Base-by-base conservation (phyloP, 495 filamentous ascomycete species). In the Neurospora sp. region DNA sequence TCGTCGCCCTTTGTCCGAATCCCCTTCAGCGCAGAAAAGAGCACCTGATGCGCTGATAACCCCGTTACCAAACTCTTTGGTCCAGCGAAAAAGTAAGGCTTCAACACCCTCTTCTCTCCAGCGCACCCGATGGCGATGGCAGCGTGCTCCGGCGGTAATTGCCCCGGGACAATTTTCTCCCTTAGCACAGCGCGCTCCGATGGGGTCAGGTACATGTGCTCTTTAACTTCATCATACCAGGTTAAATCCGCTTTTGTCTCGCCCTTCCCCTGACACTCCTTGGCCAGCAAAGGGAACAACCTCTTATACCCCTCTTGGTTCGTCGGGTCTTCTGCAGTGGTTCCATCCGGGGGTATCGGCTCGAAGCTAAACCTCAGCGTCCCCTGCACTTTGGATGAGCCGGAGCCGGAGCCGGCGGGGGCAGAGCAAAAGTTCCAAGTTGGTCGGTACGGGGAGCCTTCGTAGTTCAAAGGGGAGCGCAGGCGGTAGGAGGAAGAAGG, bases 1-100 rank as follows among this genome's bases (percentile, higher is more conserved):
- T 61, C 27, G 0, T 35, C 27, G 0, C 5, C 0, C 0, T 6
- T 12, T 0, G 53, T 61, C 22, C 53, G 14, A 7, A 65, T 35
- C 0, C 0, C 22, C 0, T 3, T 0, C 0, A 65, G 53, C 1
- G 53, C 53, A 4, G 27, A 65, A 2, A 65, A 35, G 0, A 65
- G 27, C 0, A 65, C 53, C 0, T 35, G 27, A 18, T 65, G 53
- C 0, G 53, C 0, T 0, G 53, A 65, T 4, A 18, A 35, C 0
- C 53, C 53, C 0, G 53, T 65, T 0, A 37, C 53, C 12, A 65
- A 6, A 3, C 53, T 65, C 1, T 35, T 65, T 0, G 53, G 53
- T 0, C 53, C 27, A 0, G 53, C 53, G 3, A 65, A 65, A 0
- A 65, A 65, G 7, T 65, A 65, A 4, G 53, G 53, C 6, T 65